Percentiles rank a stretch among this genome's conserved stretches.
Evolutionary conservation across 768 basidiomycete species (phyloP).

Genomic region (Lactarius evosmus): DNA sequence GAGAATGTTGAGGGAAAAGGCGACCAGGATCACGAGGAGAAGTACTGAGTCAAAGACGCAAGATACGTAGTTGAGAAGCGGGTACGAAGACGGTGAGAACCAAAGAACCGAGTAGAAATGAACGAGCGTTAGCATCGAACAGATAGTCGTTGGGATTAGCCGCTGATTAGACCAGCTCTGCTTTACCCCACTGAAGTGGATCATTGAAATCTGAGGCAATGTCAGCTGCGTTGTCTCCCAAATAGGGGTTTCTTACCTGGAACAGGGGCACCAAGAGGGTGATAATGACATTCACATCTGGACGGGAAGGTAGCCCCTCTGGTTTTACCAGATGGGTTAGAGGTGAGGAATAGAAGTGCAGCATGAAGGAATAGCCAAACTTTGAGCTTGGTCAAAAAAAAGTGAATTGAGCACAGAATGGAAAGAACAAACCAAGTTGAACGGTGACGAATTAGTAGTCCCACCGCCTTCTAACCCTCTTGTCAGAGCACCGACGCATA

Average conservation of each 20-base stretch:
- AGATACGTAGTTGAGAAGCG: conserved; percentile 70
- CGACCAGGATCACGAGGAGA: conserved; percentile 53
- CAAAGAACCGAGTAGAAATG: conserved; percentile 68
- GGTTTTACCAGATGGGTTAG: conserved; percentile 49
- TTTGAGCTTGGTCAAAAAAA: conserved; percentile 31
- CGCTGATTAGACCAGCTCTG: conserved; percentile 62
- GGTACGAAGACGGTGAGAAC: conserved; percentile 49
- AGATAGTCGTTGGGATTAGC: conserved; percentile 64
- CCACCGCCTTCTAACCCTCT: conserved; percentile 64
- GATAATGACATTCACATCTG: conserved; percentile 70
- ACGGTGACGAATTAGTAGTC: conserved; percentile 52
- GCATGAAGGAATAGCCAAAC: conserved; percentile 75
- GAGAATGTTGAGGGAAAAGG: conserved; percentile 56
- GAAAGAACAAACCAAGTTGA: conserved; percentile 54
- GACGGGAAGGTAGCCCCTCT: conserved; percentile 52
- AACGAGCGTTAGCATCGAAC: conserved; percentile 53
- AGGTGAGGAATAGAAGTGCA: conserved; percentile 71
- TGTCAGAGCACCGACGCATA: conserved; percentile 63
- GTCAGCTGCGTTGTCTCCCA: background rate
- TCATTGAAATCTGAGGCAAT: conserved; percentile 49
- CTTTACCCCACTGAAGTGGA: conserved; percentile 64
- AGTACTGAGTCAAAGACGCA: conserved; percentile 68
- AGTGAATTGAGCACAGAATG: background rate
- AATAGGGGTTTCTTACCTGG: conserved; percentile 45
- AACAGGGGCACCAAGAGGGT: conserved; percentile 70